Percentiles rank a stretch among this genome's conserved stretches.
These are phyloP conservation scores for Citrullus mucosospermus DNA, from an alignment of 306 rosid genomes.

Conservation along the genomic window DNA sequence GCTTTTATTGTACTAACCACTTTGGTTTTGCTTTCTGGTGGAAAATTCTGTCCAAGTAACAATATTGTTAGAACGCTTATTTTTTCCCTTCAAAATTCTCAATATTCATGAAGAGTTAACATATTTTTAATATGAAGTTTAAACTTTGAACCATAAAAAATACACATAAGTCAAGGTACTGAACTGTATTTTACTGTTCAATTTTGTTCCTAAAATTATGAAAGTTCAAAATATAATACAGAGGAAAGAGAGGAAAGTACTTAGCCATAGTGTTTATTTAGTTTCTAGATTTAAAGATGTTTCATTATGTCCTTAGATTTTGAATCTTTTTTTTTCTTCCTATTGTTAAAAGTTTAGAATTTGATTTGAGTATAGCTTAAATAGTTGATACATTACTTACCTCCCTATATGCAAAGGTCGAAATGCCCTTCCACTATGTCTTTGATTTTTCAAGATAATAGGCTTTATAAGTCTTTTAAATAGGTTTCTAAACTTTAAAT, in stretches of 20 bases:
- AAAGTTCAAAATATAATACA: no score
- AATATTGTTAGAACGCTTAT: background rate
- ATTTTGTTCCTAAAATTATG: no score
- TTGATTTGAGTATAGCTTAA: no score
- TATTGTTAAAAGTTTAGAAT: background rate
- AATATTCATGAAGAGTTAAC: background rate
- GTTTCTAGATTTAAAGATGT: background rate
- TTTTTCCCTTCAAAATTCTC: background rate
- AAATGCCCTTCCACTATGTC: no score
- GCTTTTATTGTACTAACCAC: slow-evolving; percentile 24
- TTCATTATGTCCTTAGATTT: background rate
- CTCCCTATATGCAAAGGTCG: no score
- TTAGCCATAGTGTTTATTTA: no score
- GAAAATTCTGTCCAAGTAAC: slow-evolving; percentile 28
- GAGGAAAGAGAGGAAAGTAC: no score
- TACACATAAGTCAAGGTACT: background rate
- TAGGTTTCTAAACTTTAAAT: no score
- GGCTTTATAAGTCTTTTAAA: background rate
- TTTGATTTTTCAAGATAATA: no score
- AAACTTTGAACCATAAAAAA: background rate
- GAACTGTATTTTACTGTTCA: background rate
- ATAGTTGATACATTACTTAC: no score
- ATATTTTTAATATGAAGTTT: background rate
- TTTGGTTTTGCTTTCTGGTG: slow-evolving; percentile 39
- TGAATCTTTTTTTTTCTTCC: no score